Evolutionary conservation across 2,329 filamentous ascomycete species (phyloP).

Genomic region (Helicocarpus griseus): DNA sequence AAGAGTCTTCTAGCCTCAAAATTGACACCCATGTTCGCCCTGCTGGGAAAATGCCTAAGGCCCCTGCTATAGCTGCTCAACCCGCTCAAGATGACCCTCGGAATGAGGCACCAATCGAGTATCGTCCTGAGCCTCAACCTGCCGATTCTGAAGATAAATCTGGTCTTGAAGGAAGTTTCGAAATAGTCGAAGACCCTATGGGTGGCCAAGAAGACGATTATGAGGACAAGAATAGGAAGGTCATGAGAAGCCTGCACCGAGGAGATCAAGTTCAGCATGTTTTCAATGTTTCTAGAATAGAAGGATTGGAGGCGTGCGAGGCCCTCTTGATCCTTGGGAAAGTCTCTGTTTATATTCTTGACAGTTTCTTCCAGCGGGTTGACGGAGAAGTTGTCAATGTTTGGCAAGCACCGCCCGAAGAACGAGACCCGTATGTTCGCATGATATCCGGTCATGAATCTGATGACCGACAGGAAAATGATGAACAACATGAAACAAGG

Average conservation of each 20-base stretch:
- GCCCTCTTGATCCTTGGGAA: constrained; percentile 90
- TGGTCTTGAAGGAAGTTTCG: constrained; percentile 77
- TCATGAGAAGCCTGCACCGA: constrained; percentile 84
- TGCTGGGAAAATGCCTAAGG: constrained; percentile 27
- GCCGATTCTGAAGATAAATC: constrained; percentile 28
- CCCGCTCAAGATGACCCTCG: constrained; percentile 19
- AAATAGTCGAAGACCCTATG: constrained; percentile 88
- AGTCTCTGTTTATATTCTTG: constrained; percentile 84
- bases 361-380: constrained; percentile 89
- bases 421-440: constrained; percentile 89
- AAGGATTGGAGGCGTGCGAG: constrained; percentile 87
- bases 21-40: constrained; percentile 37
- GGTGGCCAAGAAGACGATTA: constrained; percentile 75
- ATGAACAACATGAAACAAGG: constrained; percentile 67
- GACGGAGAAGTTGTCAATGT: constrained; percentile 97
- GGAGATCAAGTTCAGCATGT: constrained; percentile 89
- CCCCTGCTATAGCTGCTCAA: constrained; percentile 23
- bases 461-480: constrained; percentile 43
- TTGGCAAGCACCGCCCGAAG: constrained; percentile 82
- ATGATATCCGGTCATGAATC: constrained; percentile 76
- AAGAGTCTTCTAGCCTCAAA: constrained; percentile 36
- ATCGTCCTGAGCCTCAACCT: no score
- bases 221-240: constrained; percentile 96
- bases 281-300: constrained; percentile 89
- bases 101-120: constrained; percentile 19